Evolutionary conservation across 2,329 filamentous ascomycete genomes (phyloP).

Genomic region (Xylariaceae sp.): DNA sequence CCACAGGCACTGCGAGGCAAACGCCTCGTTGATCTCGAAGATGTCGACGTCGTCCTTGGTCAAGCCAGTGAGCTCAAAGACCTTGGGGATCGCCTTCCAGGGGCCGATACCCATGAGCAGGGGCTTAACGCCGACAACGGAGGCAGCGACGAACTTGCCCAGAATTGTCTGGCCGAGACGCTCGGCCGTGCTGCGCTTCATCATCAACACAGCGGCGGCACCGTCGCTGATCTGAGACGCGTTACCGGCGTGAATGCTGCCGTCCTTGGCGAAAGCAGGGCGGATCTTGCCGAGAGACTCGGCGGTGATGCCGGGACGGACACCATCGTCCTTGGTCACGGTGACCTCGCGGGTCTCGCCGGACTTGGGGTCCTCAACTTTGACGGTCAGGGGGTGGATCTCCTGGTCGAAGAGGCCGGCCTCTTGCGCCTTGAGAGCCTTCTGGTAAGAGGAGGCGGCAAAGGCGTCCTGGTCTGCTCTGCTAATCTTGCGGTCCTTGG

Average conservation of each 20-base stretch:
- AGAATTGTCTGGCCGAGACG: slow-evolving; percentile 81
- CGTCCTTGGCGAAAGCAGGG: slow-evolving; percentile 84
- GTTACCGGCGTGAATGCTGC: slow-evolving; percentile 93
- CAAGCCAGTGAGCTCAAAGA: slow-evolving; percentile 81
- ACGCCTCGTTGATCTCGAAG: slow-evolving; percentile 99
- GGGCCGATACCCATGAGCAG: slow-evolving; percentile 95
- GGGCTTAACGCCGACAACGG: slow-evolving; percentile 82
- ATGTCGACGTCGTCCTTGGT: slow-evolving; percentile 89
- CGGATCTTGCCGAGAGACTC: slow-evolving; percentile 89
- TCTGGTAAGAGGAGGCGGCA: slow-evolving; percentile 87
- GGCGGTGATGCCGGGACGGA: slow-evolving; percentile 76
- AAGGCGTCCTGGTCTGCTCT: slow-evolving; percentile 83
- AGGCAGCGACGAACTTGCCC: slow-evolving; percentile 85
- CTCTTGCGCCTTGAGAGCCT: slow-evolving; percentile 79
- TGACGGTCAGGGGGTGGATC: slow-evolving; percentile 79
- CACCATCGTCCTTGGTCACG: slow-evolving; percentile 80
- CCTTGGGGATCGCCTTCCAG: slow-evolving; percentile 92
- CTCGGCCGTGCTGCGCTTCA: slow-evolving; percentile 90
- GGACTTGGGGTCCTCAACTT: slow-evolving; percentile 86
- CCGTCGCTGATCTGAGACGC: slow-evolving; percentile 91
- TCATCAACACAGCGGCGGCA: slow-evolving; percentile 88
- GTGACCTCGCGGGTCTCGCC: slow-evolving; percentile 78
- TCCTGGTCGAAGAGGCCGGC: slow-evolving; percentile 89
- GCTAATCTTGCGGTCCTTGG: slow-evolving; percentile 69
- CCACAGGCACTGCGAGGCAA: slow-evolving; percentile 91